Conservation (phyloP, 106 monocot species). For the Platanthera guangdongensis region DNA sequence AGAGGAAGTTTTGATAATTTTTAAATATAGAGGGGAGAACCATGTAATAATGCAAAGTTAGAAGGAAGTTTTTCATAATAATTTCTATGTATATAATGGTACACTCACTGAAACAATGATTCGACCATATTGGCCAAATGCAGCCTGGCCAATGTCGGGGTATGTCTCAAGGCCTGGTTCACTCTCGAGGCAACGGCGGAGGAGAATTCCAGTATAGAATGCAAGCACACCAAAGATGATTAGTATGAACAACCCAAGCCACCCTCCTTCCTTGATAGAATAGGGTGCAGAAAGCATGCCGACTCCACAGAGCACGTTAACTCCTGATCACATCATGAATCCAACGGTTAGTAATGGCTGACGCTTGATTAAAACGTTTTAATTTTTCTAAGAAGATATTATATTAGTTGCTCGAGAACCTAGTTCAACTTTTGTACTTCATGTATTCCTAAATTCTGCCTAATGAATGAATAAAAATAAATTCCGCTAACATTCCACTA, state of each 20-base stretch:
- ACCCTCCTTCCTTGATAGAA: constrained; percentile 74
- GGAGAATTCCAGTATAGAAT: constrained; percentile 71
- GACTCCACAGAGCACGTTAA: constrained; percentile 86
- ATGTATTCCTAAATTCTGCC: not conserved
- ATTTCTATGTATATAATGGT: not conserved
- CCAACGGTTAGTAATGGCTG: not conserved
- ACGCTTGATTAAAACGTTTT: not conserved
- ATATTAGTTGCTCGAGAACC: not conserved
- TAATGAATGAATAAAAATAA: no score
- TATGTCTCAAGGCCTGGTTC: constrained; percentile 75
- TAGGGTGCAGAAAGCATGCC: constrained; percentile 86
- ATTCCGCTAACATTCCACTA: no score
- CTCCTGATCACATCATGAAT: constrained; percentile 23
- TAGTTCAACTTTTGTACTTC: not conserved
- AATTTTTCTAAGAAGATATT: not conserved
- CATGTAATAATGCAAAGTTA: no score
- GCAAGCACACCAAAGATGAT: constrained; percentile 43
- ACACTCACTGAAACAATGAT: constrained; percentile 59
- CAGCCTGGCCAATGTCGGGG: constrained; percentile 86
- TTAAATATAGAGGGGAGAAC: no score
- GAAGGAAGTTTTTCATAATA: no score
- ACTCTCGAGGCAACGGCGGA: constrained; percentile 70
- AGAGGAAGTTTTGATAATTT: no score
- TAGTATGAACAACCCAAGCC: constrained; percentile 57
- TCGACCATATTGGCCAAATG: constrained; percentile 71